phyloP scores from a whole-genome alignment of 371 early-diverging fungal genomes.

The Lichtheimia hyalospora region DNA sequence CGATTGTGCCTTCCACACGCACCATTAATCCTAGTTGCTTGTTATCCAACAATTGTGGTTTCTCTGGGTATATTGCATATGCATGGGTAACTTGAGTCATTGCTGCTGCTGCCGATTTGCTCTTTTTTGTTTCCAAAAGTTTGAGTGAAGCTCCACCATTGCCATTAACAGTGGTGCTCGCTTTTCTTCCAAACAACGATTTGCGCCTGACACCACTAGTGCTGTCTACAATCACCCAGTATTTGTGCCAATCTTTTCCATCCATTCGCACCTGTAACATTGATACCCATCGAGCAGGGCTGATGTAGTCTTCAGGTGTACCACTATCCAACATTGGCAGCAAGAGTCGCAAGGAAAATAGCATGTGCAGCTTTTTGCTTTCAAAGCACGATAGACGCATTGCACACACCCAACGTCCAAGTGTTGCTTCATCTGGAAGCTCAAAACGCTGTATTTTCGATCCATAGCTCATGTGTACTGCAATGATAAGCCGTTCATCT shows the following conservation, averaged over 20 bases:
- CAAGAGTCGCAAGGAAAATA: slow-evolving; percentile 67
- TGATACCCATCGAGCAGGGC: slow-evolving; percentile 22
- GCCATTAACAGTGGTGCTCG: slow-evolving; percentile 12
- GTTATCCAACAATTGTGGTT: slow-evolving; percentile 43
- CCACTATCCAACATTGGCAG: slow-evolving; percentile 28
- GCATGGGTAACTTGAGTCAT: slow-evolving; percentile 59
- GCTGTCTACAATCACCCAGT: slow-evolving; percentile 51
- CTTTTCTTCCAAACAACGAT: slow-evolving; percentile 28
- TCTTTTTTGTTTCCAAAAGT: slow-evolving; percentile 55
- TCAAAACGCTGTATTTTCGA: slow-evolving; percentile 31
- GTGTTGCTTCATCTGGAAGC: slow-evolving; percentile 48
- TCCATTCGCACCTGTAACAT: slow-evolving; percentile 58
- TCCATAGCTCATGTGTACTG: slow-evolving; percentile 32
- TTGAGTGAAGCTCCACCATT: slow-evolving; percentile 22
- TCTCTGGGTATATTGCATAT: slow-evolving; percentile 75
- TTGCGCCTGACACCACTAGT: slow-evolving; percentile 47
- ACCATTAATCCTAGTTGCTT: slow-evolving; percentile 30
- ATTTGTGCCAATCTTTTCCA: slow-evolving; percentile 61
- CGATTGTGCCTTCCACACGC: slow-evolving; percentile 41
- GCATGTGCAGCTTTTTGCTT: slow-evolving; percentile 67
- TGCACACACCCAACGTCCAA: slow-evolving; percentile 59
- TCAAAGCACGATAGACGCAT: slow-evolving; percentile 79
- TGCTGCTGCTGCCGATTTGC: slow-evolving; percentile 51
- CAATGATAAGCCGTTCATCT: slow-evolving; percentile 46
- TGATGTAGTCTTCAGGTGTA: slow-evolving; percentile 23